Percentiles rank a stretch among this genome's conserved stretches.
phyloP scores from a whole-genome alignment of 495 filamentous ascomycete species.

The Aspergillus diversus region DNA sequence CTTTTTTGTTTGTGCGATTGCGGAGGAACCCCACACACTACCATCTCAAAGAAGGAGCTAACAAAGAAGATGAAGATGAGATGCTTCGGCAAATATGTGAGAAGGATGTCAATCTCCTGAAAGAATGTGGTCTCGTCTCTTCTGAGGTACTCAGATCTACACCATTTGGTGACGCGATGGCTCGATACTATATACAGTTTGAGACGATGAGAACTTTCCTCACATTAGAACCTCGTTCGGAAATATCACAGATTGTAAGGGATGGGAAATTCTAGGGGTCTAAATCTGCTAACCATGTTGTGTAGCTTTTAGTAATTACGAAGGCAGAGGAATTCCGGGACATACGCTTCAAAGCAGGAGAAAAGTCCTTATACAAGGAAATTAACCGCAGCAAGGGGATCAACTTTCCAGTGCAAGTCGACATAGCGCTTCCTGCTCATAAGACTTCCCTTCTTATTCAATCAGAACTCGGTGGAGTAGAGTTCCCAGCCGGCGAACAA shows the following conservation, averaged over 20 bases:
- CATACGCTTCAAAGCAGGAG: slow-evolving; percentile 71
- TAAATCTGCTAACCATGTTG: slow-evolving; percentile 36
- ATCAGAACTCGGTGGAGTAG: slow-evolving; percentile 73
- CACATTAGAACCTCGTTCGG: slow-evolving; percentile 60
- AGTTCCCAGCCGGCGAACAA: slow-evolving; percentile 67
- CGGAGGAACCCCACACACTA: slow-evolving; percentile 81
- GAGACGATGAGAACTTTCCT: slow-evolving; percentile 83
- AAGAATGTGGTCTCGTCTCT: slow-evolving; percentile 62
- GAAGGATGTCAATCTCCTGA: slow-evolving; percentile 72
- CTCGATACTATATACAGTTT: slow-evolving; percentile 89
- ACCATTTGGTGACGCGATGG: slow-evolving; percentile 87
- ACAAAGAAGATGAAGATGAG: slow-evolving; percentile 61
- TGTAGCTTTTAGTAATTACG: slow-evolving; percentile 64
- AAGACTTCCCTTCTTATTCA: slow-evolving; percentile 91
- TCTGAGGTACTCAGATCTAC: slow-evolving; percentile 63
- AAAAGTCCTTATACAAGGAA: slow-evolving; percentile 78
- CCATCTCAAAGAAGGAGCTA: slow-evolving; percentile 63
- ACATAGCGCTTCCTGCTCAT: slow-evolving; percentile 69
- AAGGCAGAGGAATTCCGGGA: slow-evolving; percentile 81
- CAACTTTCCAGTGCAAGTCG: slow-evolving; percentile 80
- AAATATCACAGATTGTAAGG: slow-evolving; percentile 73
- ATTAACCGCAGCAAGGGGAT: slow-evolving; percentile 76
- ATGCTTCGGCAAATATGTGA: slow-evolving; percentile 79
- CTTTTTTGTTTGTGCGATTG: slow-evolving; percentile 85
- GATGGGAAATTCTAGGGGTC: not conserved